These are phyloP conservation scores for Aciculoconidium aculeatum DNA, from an alignment of 805 yeast species.

Conservation along the genomic window DNA sequence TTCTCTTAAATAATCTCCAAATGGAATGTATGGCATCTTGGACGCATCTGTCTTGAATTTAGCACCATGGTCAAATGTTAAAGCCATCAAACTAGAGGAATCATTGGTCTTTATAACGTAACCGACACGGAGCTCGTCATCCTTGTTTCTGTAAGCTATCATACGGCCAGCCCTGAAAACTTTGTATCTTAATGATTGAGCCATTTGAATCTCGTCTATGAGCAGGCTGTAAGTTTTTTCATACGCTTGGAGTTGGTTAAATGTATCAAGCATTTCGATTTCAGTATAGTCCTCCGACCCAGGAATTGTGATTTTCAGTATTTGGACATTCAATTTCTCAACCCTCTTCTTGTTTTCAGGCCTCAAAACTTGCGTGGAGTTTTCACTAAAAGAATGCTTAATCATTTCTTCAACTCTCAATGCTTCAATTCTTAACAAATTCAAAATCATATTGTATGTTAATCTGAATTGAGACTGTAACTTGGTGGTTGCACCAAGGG, in stretches of 20 bases:
- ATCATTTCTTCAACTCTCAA: slow-evolving; percentile 97
- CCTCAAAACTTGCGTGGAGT: slow-evolving; percentile 72
- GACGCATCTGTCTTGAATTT: slow-evolving; percentile 18
- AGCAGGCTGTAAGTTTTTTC: slow-evolving; percentile 40
- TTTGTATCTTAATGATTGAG: slow-evolving; percentile 42
- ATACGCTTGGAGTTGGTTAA: slow-evolving; percentile 41
- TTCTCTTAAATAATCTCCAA: slow-evolving; percentile 23
- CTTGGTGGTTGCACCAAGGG: slow-evolving; percentile 86
- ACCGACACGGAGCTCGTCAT: slow-evolving; percentile 43
- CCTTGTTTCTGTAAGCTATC: slow-evolving; percentile 49
- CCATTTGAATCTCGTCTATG: slow-evolving; percentile 41
- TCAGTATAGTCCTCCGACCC: slow-evolving; percentile 32
- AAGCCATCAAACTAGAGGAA: slow-evolving; percentile 27
- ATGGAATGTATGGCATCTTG: slow-evolving; percentile 34
- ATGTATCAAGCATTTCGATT: slow-evolving; percentile 40
- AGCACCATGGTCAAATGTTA: slow-evolving; percentile 43
- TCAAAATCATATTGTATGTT: slow-evolving; percentile 93
- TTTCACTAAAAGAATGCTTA: slow-evolving; percentile 90
- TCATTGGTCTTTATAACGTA: slow-evolving; percentile 43
- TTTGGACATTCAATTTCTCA: slow-evolving; percentile 42
- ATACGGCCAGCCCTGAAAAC: slow-evolving; percentile 50
- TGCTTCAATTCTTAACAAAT: slow-evolving; percentile 87
- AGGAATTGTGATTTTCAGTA: slow-evolving; percentile 31
- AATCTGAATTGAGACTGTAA: slow-evolving; percentile 87
- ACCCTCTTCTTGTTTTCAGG: slow-evolving; percentile 80